These are phyloP conservation scores for Balakata baccata DNA, from an alignment of 345 rosid genomes.

Conservation along the genomic window DNA sequence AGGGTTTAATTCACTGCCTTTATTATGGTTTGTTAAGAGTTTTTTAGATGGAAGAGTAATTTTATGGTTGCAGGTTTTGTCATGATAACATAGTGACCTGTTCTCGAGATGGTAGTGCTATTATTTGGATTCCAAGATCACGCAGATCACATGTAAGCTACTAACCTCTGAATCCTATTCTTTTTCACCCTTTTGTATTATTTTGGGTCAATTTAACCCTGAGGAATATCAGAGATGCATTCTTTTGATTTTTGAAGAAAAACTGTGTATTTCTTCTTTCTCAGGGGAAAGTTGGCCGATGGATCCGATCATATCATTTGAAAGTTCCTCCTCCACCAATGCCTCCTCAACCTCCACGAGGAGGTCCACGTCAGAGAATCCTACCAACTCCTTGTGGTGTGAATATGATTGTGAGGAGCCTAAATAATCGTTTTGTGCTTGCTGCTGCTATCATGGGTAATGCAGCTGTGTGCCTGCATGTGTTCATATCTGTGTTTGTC, in stretches of 20 bases:
- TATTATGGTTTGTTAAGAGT: constrained; percentile 6
- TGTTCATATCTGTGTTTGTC: background rate
- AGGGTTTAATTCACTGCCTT: constrained; percentile 6
- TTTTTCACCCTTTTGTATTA: background rate
- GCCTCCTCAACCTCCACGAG: constrained; percentile 92
- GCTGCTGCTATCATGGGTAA: constrained; percentile 99
- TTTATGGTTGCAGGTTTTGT: constrained; percentile 60
- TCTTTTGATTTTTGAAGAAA: background rate
- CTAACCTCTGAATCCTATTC: background rate
- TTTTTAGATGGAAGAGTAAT: constrained; percentile 2
- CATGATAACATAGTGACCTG: constrained; percentile 96
- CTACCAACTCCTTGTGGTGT: constrained; percentile 99
- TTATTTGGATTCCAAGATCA: constrained; percentile 91
- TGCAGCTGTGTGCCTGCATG: background rate
- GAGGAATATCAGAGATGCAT: background rate
- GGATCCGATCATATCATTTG: constrained; percentile 88
- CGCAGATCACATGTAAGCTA: constrained; percentile 85
- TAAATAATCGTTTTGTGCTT: constrained; percentile 98
- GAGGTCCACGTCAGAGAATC: constrained; percentile 97
- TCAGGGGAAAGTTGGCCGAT: constrained; percentile 83
- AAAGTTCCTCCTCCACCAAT: constrained; percentile 99
- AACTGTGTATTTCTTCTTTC: constrained; percentile 13
- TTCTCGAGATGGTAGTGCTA: constrained; percentile 99
- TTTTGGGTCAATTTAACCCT: background rate
- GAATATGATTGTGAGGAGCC: constrained; percentile 96